phyloP scores from a whole-genome alignment of 352 stramenopile species.

The Blastocystis sp. region DNA sequence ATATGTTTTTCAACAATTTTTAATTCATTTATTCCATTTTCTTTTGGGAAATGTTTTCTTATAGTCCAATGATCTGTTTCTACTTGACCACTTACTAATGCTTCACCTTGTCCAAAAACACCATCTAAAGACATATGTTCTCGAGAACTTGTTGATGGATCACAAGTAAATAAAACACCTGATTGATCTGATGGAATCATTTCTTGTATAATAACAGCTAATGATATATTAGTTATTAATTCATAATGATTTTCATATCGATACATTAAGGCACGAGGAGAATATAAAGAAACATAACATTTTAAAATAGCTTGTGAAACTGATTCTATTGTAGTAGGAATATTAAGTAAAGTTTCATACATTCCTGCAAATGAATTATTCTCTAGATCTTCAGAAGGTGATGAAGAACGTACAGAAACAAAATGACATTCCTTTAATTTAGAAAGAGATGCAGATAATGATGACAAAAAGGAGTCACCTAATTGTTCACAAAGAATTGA shows the following conservation, averaged over 20 bases:
- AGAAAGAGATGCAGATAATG: too few relatives aligned
- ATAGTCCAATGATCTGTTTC: slow-evolving; percentile 30
- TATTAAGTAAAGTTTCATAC: slow-evolving; percentile 30
- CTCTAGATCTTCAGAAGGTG: slow-evolving; percentile 26
- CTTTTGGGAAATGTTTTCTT: slow-evolving; percentile 13
- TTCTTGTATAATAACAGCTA: slow-evolving; percentile 25
- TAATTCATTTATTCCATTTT: too few relatives aligned
- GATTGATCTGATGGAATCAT: slow-evolving; percentile 22
- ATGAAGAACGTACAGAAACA: slow-evolving; percentile 15
- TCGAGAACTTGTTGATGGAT: slow-evolving; percentile 24
- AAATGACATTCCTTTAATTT: too few relatives aligned
- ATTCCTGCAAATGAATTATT: slow-evolving; percentile 32
- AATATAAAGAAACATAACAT: slow-evolving; percentile 24
- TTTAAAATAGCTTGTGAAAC: slow-evolving; percentile 11
- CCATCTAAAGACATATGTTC: slow-evolving; percentile 26
- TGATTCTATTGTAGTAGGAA: slow-evolving; percentile 3
- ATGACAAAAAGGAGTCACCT: too few relatives aligned
- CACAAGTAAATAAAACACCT: slow-evolving; percentile 24
- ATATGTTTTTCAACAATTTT: too few relatives aligned
- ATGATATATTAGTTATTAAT: slow-evolving; percentile 8
- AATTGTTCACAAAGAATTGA: too few relatives aligned
- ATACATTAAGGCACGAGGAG: slow-evolving; percentile 19
- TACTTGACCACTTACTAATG: slow-evolving; percentile 19
- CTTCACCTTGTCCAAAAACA: slow-evolving; percentile 15
- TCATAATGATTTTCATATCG: slow-evolving; percentile 19